Base-by-base conservation (phyloP, 768 basidiomycete genomes). In the Pholiota microspora region DNA sequence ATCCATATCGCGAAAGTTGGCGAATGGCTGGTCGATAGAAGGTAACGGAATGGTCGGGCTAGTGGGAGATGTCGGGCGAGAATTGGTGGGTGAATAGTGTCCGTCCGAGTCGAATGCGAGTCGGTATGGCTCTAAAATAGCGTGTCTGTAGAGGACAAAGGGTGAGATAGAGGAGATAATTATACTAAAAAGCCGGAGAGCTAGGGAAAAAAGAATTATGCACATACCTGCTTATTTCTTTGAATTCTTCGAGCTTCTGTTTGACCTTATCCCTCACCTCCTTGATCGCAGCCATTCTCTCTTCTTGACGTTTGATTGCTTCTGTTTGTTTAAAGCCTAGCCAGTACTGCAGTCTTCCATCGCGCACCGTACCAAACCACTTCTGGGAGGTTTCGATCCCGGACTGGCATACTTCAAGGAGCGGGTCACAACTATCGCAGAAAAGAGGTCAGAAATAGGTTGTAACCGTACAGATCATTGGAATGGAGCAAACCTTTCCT, bases 81-180 rank as follows among this genome's bases (percentile, higher is more conserved):
- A 45, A 18, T 51, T 7, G 29, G 49, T 23, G 12, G 24, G 53
- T 9, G 50, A 35, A 16, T 57, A 49, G 24, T 55, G 34, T 7
- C 35, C 38, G 15, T 27, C 49, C 31, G 32, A 49, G 28, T 62
- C 76, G 49, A 88, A 81, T 0, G 75, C 73, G 9, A 69, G 63
- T 4, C 77, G 73, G 62, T 89, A 90, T 1, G 86, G 86, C 28
- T 85, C 84, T 1, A 89, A 67, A 10, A 90, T 74, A 3, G 27
- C 12, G 36, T 45, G 50, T 12, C 45, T 56, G 7, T 27, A 13
- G 24, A 47, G 23, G 24, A 18, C 34, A 21, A 36, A 45, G 48
- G 13, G 29, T n/a, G 2, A 51, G 21, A 25, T 45, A 36, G n/a
- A 6, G 25, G 21, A 42, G 10, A 13, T 1, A 40, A 40, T 7